Evolutionary conservation across 805 yeast species (phyloP).

Genomic region (Cyberlindnera maclurae): DNA sequence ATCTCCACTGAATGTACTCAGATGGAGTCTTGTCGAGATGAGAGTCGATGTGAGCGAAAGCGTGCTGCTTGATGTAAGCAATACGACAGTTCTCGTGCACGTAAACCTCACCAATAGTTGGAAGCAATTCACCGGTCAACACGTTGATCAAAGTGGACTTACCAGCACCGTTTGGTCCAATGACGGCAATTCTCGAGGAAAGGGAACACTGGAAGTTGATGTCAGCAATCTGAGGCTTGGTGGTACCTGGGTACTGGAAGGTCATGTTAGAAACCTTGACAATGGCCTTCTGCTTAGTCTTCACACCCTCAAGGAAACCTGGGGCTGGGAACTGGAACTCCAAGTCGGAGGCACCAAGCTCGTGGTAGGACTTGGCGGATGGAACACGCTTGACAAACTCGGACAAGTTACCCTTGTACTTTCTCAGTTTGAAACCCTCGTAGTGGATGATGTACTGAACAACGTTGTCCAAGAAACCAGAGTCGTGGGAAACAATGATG

Average conservation of each 20-base stretch:
- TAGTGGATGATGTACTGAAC: conserved; percentile 98
- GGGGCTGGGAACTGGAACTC: conserved; percentile 99
- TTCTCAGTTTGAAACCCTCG: conserved; percentile 99
- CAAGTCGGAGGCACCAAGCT: conserved; percentile 95
- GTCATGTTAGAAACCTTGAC: conserved; percentile 96
- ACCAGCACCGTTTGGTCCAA: conserved; percentile 99
- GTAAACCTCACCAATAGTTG: conserved; percentile 98
- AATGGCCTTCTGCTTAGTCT: conserved; percentile 99
- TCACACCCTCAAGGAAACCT: conserved; percentile 99
- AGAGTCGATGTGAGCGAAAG: conserved; percentile 98
- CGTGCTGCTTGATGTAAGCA: conserved; percentile 99
- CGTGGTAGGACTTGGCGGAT: conserved; percentile 97
- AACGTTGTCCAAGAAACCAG: conserved; percentile 97
- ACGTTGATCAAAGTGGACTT: conserved; percentile 98
- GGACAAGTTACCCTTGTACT: conserved; percentile 99
- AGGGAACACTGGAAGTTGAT: conserved; percentile 98
- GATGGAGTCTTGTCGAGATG: conserved; percentile 99
- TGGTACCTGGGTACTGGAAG: conserved; percentile 99
- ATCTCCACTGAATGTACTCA: conserved; percentile 99
- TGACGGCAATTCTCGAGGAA: conserved; percentile 99
- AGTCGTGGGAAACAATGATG: conserved; percentile 97
- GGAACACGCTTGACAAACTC: conserved; percentile 99
- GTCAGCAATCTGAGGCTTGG: conserved; percentile 88
- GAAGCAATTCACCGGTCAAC: conserved; percentile 98
- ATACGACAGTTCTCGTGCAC: conserved; percentile 99